Evolutionary conservation across 2,329 filamentous ascomycete genomes (phyloP).

Genomic region (Rhynchosporium secalis): DNA sequence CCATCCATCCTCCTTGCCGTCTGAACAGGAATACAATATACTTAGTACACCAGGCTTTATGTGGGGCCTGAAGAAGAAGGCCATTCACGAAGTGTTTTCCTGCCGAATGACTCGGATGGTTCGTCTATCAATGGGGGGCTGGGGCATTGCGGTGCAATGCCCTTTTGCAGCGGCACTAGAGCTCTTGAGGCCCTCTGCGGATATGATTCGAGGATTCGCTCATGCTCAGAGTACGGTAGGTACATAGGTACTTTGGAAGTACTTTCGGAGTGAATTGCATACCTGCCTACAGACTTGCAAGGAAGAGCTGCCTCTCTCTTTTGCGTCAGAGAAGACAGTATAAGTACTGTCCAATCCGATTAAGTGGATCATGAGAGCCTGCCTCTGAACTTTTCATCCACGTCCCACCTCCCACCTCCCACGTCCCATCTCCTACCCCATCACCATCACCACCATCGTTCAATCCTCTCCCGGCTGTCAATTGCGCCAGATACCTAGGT

Average conservation of each 20-base stretch:
- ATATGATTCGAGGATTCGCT: slow-evolving; percentile 7
- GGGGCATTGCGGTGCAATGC: slow-evolving; percentile 16
- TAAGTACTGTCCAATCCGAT: not conserved
- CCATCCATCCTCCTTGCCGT: slow-evolving; percentile 1
- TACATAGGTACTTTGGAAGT: not conserved
- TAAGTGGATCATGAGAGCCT: not conserved
- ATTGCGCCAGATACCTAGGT: slow-evolving; percentile 13
- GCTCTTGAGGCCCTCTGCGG: not conserved
- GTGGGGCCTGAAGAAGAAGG: not conserved
- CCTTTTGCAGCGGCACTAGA: slow-evolving; percentile 13
- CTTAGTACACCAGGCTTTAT: not conserved
- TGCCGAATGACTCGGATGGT: slow-evolving; percentile 11
- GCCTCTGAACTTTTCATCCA: not conserved
- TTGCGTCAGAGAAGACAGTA: slow-evolving; percentile 1
- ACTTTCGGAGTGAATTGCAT: no score
- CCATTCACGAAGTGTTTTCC: not conserved
- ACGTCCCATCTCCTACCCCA: not conserved
- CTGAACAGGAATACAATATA: not conserved
- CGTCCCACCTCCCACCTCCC: not conserved
- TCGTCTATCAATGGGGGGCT: not conserved
- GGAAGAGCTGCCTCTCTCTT: not conserved
- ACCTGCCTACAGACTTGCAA: no score
- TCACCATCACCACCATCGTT: not conserved
- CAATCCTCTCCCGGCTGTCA: no score
- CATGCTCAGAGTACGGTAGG: not conserved